Conservation (phyloP, 2,329 filamentous ascomycete species). For the Cercospora zeina region DNA sequence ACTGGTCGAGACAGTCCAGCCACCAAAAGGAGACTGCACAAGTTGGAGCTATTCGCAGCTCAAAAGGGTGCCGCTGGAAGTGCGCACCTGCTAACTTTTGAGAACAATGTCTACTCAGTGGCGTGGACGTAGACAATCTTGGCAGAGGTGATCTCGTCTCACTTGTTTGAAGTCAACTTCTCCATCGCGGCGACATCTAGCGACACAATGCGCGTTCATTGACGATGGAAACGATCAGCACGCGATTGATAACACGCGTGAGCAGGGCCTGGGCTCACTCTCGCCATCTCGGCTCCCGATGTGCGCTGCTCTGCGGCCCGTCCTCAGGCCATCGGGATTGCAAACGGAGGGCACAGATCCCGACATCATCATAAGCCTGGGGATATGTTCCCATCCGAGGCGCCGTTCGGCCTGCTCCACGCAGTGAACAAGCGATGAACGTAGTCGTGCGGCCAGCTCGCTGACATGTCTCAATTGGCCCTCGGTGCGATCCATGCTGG, state of each 20-base stretch:
- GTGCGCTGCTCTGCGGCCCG: no score
- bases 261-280: no score
- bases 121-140: background rate
- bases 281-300: no score
- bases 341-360: no score
- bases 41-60: conserved; percentile 24
- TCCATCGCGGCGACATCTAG: no score
- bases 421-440: background rate
- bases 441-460: background rate
- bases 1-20: conserved; percentile 28
- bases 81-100: background rate
- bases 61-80: background rate
- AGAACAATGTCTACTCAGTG: background rate
- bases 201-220: no score
- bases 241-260: no score
- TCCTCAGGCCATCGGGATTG: no score
- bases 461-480: background rate
- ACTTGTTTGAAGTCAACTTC: background rate
- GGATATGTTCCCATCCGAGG: no score
- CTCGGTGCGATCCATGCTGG: background rate
- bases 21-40: conserved; percentile 24
- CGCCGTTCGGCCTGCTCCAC: no score
- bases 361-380: no score
- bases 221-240: no score
- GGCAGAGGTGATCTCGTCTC: background rate